These are phyloP conservation scores for Alternaria conjuncta DNA, from an alignment of 2,329 filamentous ascomycete species.

Conservation along the genomic window DNA sequence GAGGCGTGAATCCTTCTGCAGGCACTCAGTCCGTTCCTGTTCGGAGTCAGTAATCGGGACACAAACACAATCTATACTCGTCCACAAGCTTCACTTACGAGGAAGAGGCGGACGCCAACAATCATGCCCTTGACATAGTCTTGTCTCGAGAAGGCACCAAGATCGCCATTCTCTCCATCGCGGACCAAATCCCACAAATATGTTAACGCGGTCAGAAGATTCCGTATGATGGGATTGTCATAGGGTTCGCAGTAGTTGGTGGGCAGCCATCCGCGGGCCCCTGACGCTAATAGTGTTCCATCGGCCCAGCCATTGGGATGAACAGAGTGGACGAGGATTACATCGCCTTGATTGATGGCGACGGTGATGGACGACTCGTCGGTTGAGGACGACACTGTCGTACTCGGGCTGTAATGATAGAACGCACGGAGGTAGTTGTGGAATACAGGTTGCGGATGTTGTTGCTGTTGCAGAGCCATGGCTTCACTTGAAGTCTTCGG, in stretches of 20 bases:
- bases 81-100: conserved; percentile 64
- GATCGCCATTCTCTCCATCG: conserved; percentile 76
- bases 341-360: conserved; percentile 85
- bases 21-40: conserved; percentile 85
- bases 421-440: conserved; percentile 95
- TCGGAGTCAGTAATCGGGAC: conserved; percentile 21
- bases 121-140: conserved; percentile 95
- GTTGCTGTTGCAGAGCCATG: conserved; percentile 54
- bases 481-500: conserved; percentile 72
- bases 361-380: conserved; percentile 72
- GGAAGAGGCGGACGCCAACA: conserved; percentile 85
- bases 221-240: conserved; percentile 85
- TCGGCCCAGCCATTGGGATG: conserved; percentile 99
- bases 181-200: conserved; percentile 92
- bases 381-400: conserved; percentile 78
- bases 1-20: conserved; percentile 79
- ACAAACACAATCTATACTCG: background rate
- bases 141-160: conserved; percentile 83
- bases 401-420: conserved; percentile 85
- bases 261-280: conserved; percentile 90
- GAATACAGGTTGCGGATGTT: conserved; percentile 69
- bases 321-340: conserved; percentile 93
- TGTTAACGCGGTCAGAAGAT: conserved; percentile 81
- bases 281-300: conserved; percentile 84
- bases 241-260: conserved; percentile 99